Evolutionary conservation across 202 grass and related monocot species (phyloP).

Genomic region (Thinopyrum obtusiflorum): DNA sequence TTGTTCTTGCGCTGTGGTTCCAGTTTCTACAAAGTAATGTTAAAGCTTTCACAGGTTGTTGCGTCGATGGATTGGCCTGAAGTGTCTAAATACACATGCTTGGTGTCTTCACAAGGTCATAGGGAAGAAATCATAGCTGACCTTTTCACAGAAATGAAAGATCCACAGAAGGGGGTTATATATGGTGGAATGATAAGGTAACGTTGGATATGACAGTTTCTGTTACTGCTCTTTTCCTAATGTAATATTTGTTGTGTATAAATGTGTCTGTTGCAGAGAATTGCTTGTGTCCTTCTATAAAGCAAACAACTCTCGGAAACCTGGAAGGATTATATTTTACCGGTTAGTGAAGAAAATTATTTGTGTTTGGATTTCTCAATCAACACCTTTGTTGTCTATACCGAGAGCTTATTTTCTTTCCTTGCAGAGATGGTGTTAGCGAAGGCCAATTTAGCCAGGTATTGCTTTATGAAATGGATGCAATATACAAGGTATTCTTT

Average conservation of each 20-base stretch:
- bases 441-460: conserved; percentile 67
- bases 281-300: conserved; percentile 41
- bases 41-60: conserved; percentile 47
- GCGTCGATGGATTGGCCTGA: conserved; percentile 82
- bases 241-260: background rate
- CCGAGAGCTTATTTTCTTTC: background rate
- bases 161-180: conserved; percentile 34
- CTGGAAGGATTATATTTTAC: conserved; percentile 61
- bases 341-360: conserved; percentile 26
- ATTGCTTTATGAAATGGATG: conserved; percentile 58
- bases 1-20: background rate
- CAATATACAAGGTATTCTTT: conserved; percentile 51
- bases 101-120: conserved; percentile 58
- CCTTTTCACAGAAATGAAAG: conserved; percentile 46
- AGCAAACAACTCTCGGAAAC: conserved; percentile 20
- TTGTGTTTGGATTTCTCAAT: background rate
- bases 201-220: background rate
- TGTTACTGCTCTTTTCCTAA: background rate
- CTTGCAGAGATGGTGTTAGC: conserved; percentile 69
- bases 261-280: conserved; percentile 39
- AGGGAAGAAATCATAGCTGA: conserved; percentile 62
- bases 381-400: background rate
- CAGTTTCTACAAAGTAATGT: background rate
- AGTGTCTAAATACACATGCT: conserved; percentile 62
- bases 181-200: conserved; percentile 66